phyloP scores from a whole-genome alignment of 306 rosid genomes.

The Lablab purpureus region DNA sequence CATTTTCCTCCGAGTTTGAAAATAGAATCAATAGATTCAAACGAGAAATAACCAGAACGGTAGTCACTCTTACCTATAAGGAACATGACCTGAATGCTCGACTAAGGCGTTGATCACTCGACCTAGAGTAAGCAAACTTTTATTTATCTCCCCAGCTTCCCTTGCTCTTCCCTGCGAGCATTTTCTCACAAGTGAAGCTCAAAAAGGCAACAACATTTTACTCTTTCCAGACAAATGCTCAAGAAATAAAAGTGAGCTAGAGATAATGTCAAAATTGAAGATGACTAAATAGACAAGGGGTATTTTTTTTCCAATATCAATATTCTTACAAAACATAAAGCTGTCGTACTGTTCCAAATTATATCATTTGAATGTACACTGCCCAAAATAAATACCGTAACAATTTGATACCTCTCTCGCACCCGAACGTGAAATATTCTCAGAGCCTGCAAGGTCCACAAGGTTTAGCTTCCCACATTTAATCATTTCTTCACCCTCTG shows the following conservation, averaged over 20 bases:
- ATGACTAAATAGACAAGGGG: neutral
- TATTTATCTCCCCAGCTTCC: slow-evolving; percentile 99
- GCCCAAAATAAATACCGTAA: slow-evolving; percentile 31
- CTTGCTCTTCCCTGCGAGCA: slow-evolving; percentile 97
- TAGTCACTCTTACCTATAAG: slow-evolving; percentile 73
- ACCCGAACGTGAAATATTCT: slow-evolving; percentile 99
- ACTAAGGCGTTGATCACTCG: slow-evolving; percentile 95
- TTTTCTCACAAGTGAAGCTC: slow-evolving; percentile 43
- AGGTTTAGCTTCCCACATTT: slow-evolving; percentile 98
- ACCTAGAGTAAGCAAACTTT: slow-evolving; percentile 97
- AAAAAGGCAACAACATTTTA: neutral
- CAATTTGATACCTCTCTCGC: slow-evolving; percentile 86
- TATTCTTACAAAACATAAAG: slow-evolving; percentile 17
- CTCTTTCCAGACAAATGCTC: slow-evolving; percentile 16
- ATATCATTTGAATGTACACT: slow-evolving; percentile 4
- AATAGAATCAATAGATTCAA: slow-evolving; percentile 3
- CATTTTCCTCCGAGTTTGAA: slow-evolving; percentile 24
- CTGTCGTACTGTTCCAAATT: slow-evolving; percentile 30
- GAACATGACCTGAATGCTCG: slow-evolving; percentile 99
- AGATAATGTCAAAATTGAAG: slow-evolving; percentile 7
- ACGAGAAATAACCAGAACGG: slow-evolving; percentile 21
- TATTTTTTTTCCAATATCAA: slow-evolving; percentile 18
- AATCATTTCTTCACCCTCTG: slow-evolving; percentile 99
- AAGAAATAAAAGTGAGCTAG: slow-evolving; percentile 14
- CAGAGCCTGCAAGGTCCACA: slow-evolving; percentile 99